phyloP scores from a whole-genome alignment of 768 basidiomycete genomes.

The Aureoboletus auriporus region DNA sequence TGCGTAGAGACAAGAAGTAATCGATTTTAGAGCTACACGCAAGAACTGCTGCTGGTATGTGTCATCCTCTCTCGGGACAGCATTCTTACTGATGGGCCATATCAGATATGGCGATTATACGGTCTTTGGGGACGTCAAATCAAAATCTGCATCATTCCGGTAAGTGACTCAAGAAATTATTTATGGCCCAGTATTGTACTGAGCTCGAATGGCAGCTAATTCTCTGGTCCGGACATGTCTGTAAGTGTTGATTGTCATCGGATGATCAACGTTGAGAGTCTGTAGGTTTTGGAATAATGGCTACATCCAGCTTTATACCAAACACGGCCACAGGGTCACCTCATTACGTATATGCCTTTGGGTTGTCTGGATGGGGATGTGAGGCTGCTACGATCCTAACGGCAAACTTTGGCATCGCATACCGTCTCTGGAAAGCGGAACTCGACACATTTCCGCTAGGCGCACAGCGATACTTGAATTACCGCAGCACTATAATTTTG shows the following conservation, averaged over 20 bases:
- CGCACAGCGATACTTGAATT: constrained; percentile 4
- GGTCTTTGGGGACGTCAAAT: constrained; percentile 11
- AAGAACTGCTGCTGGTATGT: constrained; percentile 17
- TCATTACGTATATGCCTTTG: constrained; percentile 2
- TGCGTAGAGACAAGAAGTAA: not conserved
- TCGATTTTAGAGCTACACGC: constrained; percentile 9
- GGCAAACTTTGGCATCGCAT: constrained; percentile 17
- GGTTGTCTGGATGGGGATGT: constrained; percentile 17
- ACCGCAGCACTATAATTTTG: constrained; percentile 12
- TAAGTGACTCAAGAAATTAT: not conserved
- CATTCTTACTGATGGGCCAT: not conserved
- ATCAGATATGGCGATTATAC: constrained; percentile 22
- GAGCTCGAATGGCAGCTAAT: constrained; percentile 6
- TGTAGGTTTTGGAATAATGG: constrained; percentile 11
- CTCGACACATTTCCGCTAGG: constrained; percentile 2
- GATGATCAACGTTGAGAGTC: not conserved
- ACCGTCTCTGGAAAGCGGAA: constrained; percentile 11
- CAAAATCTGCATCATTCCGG: constrained; percentile 13
- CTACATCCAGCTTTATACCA: constrained; percentile 16
- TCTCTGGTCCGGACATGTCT: constrained; percentile 14
- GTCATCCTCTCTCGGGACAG: not conserved
- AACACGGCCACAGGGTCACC: constrained; percentile 1
- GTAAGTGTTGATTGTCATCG: constrained; percentile 8
- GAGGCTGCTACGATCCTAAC: constrained; percentile 15
- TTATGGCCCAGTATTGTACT: not conserved